These are phyloP conservation scores for Solidago caesia DNA, from an alignment of 129 eudicot genomes.

Conservation along the genomic window DNA sequence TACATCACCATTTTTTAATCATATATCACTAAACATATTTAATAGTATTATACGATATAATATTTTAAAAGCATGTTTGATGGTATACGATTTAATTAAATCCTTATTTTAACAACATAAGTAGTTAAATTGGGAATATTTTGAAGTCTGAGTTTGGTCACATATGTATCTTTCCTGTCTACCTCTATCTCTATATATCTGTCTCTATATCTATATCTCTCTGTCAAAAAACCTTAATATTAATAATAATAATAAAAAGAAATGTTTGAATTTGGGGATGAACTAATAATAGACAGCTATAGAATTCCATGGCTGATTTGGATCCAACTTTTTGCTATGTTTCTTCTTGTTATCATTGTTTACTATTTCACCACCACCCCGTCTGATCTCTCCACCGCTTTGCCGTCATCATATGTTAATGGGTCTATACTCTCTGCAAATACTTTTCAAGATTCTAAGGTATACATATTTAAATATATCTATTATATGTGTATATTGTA, in stretches of 20 bases:
- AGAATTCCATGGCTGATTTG: slow-evolving; percentile 87
- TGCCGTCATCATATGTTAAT: slow-evolving; percentile 18
- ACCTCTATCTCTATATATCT: neutral
- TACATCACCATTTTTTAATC: too few relatives aligned
- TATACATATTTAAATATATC: neutral
- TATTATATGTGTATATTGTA: neutral
- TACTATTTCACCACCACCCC: slow-evolving; percentile 37
- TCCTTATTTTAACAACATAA: too few relatives aligned
- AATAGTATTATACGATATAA: too few relatives aligned
- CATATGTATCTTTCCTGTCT: neutral
- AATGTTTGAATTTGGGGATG: slow-evolving; percentile 77
- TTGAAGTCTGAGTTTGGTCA: neutral
- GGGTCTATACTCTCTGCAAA: slow-evolving; percentile 18
- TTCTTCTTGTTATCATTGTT: slow-evolving; percentile 58
- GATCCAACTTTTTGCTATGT: slow-evolving; percentile 71
- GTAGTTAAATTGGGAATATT: neutral
- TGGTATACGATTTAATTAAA: too few relatives aligned
- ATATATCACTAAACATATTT: too few relatives aligned
- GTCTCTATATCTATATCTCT: neutral
- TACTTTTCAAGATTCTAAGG: slow-evolving; percentile 21
- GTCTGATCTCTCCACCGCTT: slow-evolving; percentile 44
- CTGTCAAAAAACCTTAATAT: neutral
- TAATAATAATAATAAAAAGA: neutral
- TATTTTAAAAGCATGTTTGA: too few relatives aligned
- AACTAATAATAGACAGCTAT: slow-evolving; percentile 57